Base-by-base conservation (phyloP, 257 asterid genomes). In the Fraxinus anomala region DNA sequence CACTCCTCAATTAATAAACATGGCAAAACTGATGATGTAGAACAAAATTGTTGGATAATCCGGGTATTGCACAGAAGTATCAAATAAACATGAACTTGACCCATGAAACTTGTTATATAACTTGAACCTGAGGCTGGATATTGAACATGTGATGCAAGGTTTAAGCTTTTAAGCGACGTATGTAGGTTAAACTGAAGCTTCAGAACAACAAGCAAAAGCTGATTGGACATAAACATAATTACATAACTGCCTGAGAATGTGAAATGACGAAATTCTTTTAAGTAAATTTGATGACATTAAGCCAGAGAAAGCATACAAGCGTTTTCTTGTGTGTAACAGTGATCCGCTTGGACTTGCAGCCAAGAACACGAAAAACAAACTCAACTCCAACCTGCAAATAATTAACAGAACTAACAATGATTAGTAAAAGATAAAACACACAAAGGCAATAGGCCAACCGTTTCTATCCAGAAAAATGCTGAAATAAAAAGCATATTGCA, bases 281-380 rank as follows among this genome's bases (percentile, higher is more conserved):
- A 70, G 70, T 66, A 74, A 51, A 59, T 75, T 75, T 33, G 30
- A 82, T 26, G 28, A 71, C 76, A 77, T 30, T 40, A 72, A 61
- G n/a, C 78, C 73, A 82, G 83, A 70, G 77, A 82, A 74, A 70
- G 30, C 91, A 44, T 96, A 96, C 99, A 28, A 96, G 95, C 66
- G 99, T 92, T 89, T 92, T 96, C 90, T 96, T 96, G 85, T 92
- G 97, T 26, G 99, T 93, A 77, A 96, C 97, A 7, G 99, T 93
- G 75, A 96, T 93, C 80, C 97, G 89, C 92, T 96, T 96, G 82
- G 98, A 96, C 86, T 93, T 96, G 94, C 97, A 91, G 75, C 99
- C 99, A 67, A 95, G 96, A 70, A 93, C 96, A 68, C 99, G 98
- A 76, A 93, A 95, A 70, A 90, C 84, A 70, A 93, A 80, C 87